A percentile compares a stretch with the other conserved stretches of the same genome.
phyloP scores from a whole-genome alignment of 192 early-diverging fungal species.

The Thoreauomyces humboldtii region DNA sequence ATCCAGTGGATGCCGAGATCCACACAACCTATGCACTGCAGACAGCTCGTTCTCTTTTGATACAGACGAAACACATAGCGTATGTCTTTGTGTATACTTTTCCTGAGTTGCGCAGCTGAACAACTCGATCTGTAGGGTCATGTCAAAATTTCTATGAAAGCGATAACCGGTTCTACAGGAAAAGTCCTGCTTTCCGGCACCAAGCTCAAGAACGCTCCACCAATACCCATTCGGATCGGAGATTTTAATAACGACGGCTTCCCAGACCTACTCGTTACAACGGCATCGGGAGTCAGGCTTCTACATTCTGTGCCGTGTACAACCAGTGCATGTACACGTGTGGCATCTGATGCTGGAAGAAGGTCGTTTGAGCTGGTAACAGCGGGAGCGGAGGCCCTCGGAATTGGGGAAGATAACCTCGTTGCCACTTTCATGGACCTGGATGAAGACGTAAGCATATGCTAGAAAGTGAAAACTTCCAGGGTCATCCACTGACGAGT shows the following conservation, averaged over 20 bases:
- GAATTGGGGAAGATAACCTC: conserved; percentile 45
- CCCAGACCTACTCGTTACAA: conserved; percentile 79
- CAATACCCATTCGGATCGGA: conserved; percentile 36
- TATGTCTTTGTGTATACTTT: no score
- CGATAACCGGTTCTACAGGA: background rate
- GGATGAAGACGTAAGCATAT: conserved; percentile 83
- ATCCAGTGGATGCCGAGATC: conserved; percentile 54
- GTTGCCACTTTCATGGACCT: conserved; percentile 82
- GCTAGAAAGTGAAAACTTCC: no score
- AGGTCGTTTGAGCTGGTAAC: conserved; percentile 64
- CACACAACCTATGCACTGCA: conserved; percentile 68
- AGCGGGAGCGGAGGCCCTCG: conserved; percentile 63
- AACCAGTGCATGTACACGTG: conserved; percentile 36
- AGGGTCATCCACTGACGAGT: no score
- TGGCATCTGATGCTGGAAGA: conserved; percentile 44
- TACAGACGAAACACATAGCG: conserved; percentile 26
- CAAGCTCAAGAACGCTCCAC: conserved; percentile 5
- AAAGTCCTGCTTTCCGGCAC: background rate
- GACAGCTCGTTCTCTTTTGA: conserved; percentile 72
- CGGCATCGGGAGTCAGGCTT: conserved; percentile 59
- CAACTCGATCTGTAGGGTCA: conserved; percentile 13
- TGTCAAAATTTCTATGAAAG: conserved; percentile 3
- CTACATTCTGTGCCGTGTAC: conserved; percentile 66
- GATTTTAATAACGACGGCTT: conserved; percentile 91
- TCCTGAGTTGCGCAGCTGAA: no score